Base-by-base conservation (phyloP, 108 stramenopile genomes). In the Seminavis robusta region DNA sequence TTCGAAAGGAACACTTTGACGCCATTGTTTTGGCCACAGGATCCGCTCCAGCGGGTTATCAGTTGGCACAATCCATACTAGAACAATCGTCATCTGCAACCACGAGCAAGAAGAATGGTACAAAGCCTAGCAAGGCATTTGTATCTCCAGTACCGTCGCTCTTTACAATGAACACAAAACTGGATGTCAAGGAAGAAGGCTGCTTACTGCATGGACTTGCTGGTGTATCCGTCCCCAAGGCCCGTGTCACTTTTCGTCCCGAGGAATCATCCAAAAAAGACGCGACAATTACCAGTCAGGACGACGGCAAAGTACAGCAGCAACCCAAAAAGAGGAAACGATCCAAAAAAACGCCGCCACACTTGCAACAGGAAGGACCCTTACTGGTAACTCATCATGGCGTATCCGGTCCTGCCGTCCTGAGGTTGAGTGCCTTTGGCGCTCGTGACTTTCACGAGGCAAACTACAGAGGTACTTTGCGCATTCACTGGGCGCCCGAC, bases 21-120 rank as follows among this genome's bases (percentile, higher is more conserved):
- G 71, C 83, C 25, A 50, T 97, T 19, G 76, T 97, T 45, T 71
- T 95, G 41, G 95, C 97, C n/a, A 97, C 97, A 0, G 97, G 97
- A 38, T 93, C 92, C 4, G 58, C 84, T 24, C 90, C 90, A 15
- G 45, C 39, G 20, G 97, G 97, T 10, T 80, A 98, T 69, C 74
- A 68, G n/a, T 62, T 96, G 56, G 94, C 90, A 16, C 55, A 74
- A 38, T 46, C 63, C 7, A 51, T 98, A n/a, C n/a, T n/a, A n/a
- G n/a, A n/a, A n/a, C n/a, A n/a, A n/a, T n/a, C n/a, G n/a, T n/a
- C n/a, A n/a, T n/a, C n/a, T n/a, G n/a, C n/a, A n/a, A n/a, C n/a
- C n/a, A n/a, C n/a, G n/a, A n/a, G n/a, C n/a, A n/a, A n/a, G n/a
- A n/a, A n/a, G n/a, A n/a, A n/a, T n/a, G n/a, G n/a, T n/a, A n/a